Base-by-base conservation (phyloP, 2,329 filamentous ascomycete species). In the Mycosphaerelloides madeirae region DNA sequence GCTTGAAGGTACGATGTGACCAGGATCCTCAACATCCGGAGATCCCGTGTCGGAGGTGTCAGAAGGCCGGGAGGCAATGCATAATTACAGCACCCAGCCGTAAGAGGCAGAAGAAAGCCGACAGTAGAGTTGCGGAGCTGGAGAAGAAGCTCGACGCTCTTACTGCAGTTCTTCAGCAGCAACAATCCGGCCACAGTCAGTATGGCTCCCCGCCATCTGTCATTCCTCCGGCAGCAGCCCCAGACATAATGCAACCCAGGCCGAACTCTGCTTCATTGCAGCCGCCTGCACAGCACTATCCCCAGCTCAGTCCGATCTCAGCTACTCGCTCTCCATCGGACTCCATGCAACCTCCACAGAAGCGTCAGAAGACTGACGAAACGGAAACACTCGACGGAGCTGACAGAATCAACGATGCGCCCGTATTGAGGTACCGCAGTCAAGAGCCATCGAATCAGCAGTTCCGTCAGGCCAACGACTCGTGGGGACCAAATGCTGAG, bases 61-160 rank as follows among this genome's bases (percentile, higher is more conserved):
- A 79, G 39, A 95, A 94, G 68, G 85, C 87, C 2, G 80, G 81
- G n/a, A 75, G 88, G 29, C 74, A 75, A 51, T 95, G 89, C 62
- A 70, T 90, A 31, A 83, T 90, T 50, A 94, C 87, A 1, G 79
- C 81, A 51, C 87, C 80, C 1, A 80, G 74, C 12, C 68, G 87
- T 31, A 95, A 94, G 68, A 77, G 89, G 34, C 87, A 91, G 71
- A 95, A 91, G 73, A 95, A 95, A 74, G 89, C 87, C 42, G 90
- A 95, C 64, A 91, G 81, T 54, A 78, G 88, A 40, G 89, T 96
- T 11, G 85, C 88, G 7, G 89, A 95, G 71, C 74, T 96, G 40
- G 89, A 95, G 72, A 88, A 84, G 73, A 94, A 94, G 71, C 91
- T 95, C 52, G 88, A 95, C 70, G 86, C 85, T 7, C 65, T 95